A percentile compares a stretch with the other conserved stretches of the same genome.
Conservation (phyloP, 331 rosid genomes). For the Arachis monticola region DNA sequence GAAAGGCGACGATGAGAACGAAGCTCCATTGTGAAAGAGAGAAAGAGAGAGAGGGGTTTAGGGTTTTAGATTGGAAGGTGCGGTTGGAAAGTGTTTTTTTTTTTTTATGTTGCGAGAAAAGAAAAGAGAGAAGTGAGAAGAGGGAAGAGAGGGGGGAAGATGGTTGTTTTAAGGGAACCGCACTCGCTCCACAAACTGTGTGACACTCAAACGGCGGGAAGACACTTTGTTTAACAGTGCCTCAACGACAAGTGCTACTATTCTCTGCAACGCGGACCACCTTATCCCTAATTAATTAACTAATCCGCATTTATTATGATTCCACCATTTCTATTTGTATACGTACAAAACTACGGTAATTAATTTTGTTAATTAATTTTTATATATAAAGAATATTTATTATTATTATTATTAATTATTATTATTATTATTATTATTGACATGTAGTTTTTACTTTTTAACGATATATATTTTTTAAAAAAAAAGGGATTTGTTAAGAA, state of each 20-base stretch:
- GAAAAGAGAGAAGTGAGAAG: too few relatives aligned
- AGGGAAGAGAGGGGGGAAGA: neutral
- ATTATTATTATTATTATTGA: too few relatives aligned
- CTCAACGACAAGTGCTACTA: neutral
- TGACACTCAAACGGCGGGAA: constrained; percentile 49
- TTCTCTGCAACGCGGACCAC: neutral
- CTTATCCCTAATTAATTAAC: neutral
- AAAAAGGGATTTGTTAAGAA: too few relatives aligned
- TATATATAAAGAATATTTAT: too few relatives aligned
- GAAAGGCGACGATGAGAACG: constrained; percentile 42
- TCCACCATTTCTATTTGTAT: too few relatives aligned
- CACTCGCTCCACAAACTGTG: neutral
- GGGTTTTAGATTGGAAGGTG: constrained; percentile 41
- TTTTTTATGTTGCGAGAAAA: neutral
- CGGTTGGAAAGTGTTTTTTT: neutral
- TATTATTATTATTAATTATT: too few relatives aligned
- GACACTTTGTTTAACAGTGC: neutral
- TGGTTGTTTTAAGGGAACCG: neutral
- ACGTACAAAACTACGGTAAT: too few relatives aligned
- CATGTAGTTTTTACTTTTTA: too few relatives aligned
- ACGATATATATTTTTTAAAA: too few relatives aligned
- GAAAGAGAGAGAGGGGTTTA: constrained; percentile 4
- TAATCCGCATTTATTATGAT: too few relatives aligned
- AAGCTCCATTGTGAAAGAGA: constrained; percentile 40
- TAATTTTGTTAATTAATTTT: too few relatives aligned